Conservation (phyloP, 305 asterid species). For the Plantago coronopus region DNA sequence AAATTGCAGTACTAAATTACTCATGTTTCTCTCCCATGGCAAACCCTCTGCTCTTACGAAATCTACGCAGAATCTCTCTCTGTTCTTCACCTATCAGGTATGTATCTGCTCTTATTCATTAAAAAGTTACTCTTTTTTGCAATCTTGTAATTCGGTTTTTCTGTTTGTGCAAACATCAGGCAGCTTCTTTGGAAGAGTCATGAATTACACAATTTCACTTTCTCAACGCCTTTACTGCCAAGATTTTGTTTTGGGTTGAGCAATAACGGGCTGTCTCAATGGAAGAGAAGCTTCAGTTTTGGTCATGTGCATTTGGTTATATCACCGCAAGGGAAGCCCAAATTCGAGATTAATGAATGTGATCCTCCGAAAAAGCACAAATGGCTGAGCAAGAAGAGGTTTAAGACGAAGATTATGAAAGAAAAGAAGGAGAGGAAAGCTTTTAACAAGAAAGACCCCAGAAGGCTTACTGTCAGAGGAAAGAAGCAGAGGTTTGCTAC, state of each 20-base stretch:
- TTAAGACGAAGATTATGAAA: slow-evolving; percentile 56
- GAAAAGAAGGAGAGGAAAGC: slow-evolving; percentile 70
- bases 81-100: slow-evolving; percentile 27
- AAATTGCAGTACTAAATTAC: too few relatives aligned
- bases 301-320: slow-evolving; percentile 66
- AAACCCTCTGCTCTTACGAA: slow-evolving; percentile 22
- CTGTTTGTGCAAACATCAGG: slow-evolving; percentile 25
- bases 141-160: background rate
- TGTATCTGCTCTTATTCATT: background rate
- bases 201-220: slow-evolving; percentile 26
- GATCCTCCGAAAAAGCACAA: slow-evolving; percentile 85
- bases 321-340: slow-evolving; percentile 68
- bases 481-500: slow-evolving; percentile 57
- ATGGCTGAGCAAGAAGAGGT: slow-evolving; percentile 72
- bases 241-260: slow-evolving; percentile 18
- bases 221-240: slow-evolving; percentile 27
- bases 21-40: slow-evolving; percentile 30
- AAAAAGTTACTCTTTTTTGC: background rate
- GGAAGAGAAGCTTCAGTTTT: slow-evolving; percentile 48
- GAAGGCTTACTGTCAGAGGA: slow-evolving; percentile 66
- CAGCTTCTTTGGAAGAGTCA: slow-evolving; percentile 25
- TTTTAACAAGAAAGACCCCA: slow-evolving; percentile 79
- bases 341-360: slow-evolving; percentile 60
- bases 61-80: slow-evolving; percentile 26
- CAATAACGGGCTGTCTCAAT: slow-evolving; percentile 22